Evolutionary conservation across 257 asterid species (phyloP), one percentile per base, ranked within the genome.

Genomic region (Ajuga chamaepitys): DNA sequence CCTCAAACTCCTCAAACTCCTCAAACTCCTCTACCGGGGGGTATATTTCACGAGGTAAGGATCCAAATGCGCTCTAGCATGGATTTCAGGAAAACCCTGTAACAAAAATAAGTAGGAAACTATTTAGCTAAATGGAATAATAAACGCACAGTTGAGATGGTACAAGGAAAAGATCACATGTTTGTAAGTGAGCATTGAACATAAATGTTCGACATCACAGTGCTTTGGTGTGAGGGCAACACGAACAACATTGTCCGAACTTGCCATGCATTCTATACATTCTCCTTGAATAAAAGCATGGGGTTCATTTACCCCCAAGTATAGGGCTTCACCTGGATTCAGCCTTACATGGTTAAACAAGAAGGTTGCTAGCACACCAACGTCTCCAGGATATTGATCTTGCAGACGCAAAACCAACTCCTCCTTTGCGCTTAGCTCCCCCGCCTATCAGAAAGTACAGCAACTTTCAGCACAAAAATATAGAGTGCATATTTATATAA

Each of bases 251-350:
- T 90, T 94, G 75, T 94, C 95, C 11, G 98, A 94, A 40, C 98
- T 94, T 66, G 99, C 99, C 99, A 94, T 94, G 70, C 98, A 90
- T 78, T 94, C 99, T 22, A 94, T 17, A 53, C 98, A 94, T 58
- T 94, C 99, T 6, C 98, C 99, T 8, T 74, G 75, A 35, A 94
- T 50, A 55, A 88, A 94, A 7, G 98, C 98, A 64, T 94, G 99
- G 47, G 95, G 99, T 74, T 94, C 99, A 40, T 88, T 82, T 64
- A 96, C 96, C 20, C 93, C 98, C 66, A 94, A 76, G 76, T 79
- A 90, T 18, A 94, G 66, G 57, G 95, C 96, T 82, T 94, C 95
- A 24, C 99, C 98, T 0, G 95, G 88, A n/a, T 77, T 88, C 34
- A 94, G 90, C 64, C 82, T 88, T 82, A 94, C 85, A 62, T 88